These are phyloP conservation scores for Hyphopichia buzzinii DNA, from an alignment of 1,139 yeast species.

Conservation along the genomic window DNA sequence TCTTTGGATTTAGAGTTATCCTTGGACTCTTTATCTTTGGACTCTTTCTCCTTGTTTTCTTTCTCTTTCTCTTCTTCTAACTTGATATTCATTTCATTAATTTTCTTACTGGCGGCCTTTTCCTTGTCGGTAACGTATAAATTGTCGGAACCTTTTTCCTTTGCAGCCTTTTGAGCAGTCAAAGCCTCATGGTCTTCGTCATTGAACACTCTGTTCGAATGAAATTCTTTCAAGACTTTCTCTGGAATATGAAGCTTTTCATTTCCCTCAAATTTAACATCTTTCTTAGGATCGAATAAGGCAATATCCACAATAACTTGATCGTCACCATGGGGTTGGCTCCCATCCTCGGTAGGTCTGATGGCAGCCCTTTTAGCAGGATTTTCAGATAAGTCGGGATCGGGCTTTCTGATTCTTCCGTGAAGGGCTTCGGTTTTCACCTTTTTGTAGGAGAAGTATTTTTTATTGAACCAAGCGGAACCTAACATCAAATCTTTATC, in stretches of 20 bases:
- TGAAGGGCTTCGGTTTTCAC: slow-evolving; percentile 22
- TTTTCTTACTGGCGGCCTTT: slow-evolving; percentile 15
- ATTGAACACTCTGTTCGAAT: slow-evolving; percentile 23
- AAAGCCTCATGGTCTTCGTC: slow-evolving; percentile 27
- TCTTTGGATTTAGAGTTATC: slow-evolving; percentile 5
- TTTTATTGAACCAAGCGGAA: slow-evolving; percentile 28
- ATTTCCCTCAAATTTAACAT: slow-evolving; percentile 33
- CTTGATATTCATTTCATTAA: slow-evolving; percentile 11
- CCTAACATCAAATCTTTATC: slow-evolving; percentile 41
- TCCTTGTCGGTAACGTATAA: slow-evolving; percentile 14
- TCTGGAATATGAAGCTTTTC: slow-evolving; percentile 27
- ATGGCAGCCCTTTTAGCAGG: slow-evolving; percentile 3
- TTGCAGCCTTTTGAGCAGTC: slow-evolving; percentile 16
- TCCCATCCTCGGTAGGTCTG: slow-evolving; percentile 6
- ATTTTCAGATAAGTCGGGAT: slow-evolving; percentile 2
- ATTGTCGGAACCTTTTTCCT: slow-evolving; percentile 12
- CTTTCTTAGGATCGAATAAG: slow-evolving; percentile 24
- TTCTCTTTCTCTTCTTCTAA: slow-evolving; percentile 8
- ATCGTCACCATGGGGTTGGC: slow-evolving; percentile 12
- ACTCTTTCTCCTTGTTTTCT: slow-evolving; percentile 5
- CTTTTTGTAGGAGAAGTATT: slow-evolving; percentile 32
- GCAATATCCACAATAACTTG: slow-evolving; percentile 40
- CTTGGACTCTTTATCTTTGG: slow-evolving; percentile 6
- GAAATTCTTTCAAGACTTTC: slow-evolving; percentile 28
- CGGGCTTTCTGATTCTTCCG: slow-evolving; percentile 6